A percentile compares a stretch with the other conserved stretches of the same genome.
phyloP scores from a whole-genome alignment of 257 asterid species.

The Ligustrum vulgare region DNA sequence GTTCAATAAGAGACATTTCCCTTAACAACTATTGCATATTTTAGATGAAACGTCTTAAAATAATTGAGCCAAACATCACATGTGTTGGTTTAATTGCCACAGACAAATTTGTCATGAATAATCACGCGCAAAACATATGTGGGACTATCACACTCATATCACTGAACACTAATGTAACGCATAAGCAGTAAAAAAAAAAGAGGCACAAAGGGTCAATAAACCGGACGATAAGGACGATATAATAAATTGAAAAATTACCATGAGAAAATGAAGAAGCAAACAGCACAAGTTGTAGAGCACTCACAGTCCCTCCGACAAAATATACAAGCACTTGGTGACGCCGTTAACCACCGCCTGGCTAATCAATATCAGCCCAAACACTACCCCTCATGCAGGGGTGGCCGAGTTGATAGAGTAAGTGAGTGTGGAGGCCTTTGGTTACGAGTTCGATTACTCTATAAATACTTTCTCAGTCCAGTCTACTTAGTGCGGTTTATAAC shows the following conservation, averaged over 20 bases:
- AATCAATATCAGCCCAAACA: slow-evolving; percentile 79
- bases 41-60: too few species aligned
- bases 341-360: slow-evolving; percentile 71
- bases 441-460: too few species aligned
- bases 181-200: neutral
- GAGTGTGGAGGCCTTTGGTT: too few species aligned
- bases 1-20: too few species aligned
- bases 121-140: neutral
- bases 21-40: too few species aligned
- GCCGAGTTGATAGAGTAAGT: too few species aligned
- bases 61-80: slow-evolving; percentile 2
- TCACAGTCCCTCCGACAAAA: slow-evolving; percentile 74
- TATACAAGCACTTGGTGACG: slow-evolving; percentile 88
- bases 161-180: neutral
- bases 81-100: neutral
- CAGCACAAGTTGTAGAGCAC: slow-evolving; percentile 54
- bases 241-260: slow-evolving; percentile 51
- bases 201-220: slow-evolving; percentile 7
- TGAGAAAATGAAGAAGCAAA: slow-evolving; percentile 74
- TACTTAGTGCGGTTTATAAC: too few species aligned
- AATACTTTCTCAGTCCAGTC: too few species aligned
- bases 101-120: too few species aligned
- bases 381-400: slow-evolving; percentile 18
- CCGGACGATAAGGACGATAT: neutral
- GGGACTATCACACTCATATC: neutral